Base-by-base conservation (phyloP, 106 monocot genomes). In the Posidonia australis region DNA sequence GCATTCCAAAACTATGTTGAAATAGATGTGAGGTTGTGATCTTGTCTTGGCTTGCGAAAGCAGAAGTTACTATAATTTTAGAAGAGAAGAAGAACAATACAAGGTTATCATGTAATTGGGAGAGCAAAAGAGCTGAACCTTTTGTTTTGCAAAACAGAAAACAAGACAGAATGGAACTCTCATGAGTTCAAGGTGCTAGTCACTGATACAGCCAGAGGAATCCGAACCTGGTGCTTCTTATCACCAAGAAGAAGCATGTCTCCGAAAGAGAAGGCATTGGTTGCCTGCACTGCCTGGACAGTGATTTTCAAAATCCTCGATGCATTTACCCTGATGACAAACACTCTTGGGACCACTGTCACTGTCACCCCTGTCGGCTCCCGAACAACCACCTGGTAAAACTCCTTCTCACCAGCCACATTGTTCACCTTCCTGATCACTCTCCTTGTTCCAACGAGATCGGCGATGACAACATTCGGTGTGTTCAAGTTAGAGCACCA, bases 401-500 rank as follows among this genome's bases (percentile, higher is more conserved):
- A 71, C 81, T 91, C 91, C 23, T 4, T 64, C 10, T 60, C 53
- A 5, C 25, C 55, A 19, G 32, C 60, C 0, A 86, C 81, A 69
- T 70, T 91, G 4, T 76, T 83, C 27, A 84, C 86, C 62, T 73
- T 80, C 65, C 90, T 52, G n/a, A 36, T 6, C 28, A 91, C 81
- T 51, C 54, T 58, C 61, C 83, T 78, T 48, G 79, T 77, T 9
- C 83, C 81, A 4, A 83, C 66, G 25, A 91, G 62, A 36, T 79
- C 78, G 4, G 81, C 70, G 19, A 91, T 76, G 5, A 81, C 77
- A 45, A 91, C 62, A 49, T 83, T 86, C 6, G 90, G 68, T 22
- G 70, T 62, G 79, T 91, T 91, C 70, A 91, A 65, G 69, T 91
- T 83, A 23, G 86, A 86, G 63, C 78, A 64, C 90, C 83, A 83